Base-by-base conservation (phyloP, 75 land plant species). In the Pinus albicaulis region DNA sequence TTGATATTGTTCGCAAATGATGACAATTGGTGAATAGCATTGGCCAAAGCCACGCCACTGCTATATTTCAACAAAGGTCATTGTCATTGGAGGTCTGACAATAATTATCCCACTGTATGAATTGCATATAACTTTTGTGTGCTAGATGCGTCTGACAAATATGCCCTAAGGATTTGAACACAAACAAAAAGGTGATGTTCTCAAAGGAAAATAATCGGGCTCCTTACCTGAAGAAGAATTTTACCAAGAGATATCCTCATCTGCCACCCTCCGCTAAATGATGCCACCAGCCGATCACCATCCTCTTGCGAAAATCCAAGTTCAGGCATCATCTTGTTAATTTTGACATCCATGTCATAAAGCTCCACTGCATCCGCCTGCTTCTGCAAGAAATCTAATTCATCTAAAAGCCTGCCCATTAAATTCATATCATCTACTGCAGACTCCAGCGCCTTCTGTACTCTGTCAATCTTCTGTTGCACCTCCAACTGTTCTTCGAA, bases 201-300 rank as follows among this genome's bases (percentile, higher is more conserved):
- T 68, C 52, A 68, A 68, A 23, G 41, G 34, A 15, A 17, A 8
- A 19, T 17, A 64, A 34, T 19, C 41, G 10, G 26, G 28, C 17
- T 63, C 17, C 53, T 20, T 55, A 95, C 98, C 92, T 93, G 97
- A 59, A 96, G 89, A 16, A 96, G 77, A 58, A 96, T 96, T 80
- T 96, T 96, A n/a, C 99, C 99, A 22, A 96, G 91, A 19, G 95
- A 95, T 86, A 96, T 96, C 72, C 99, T 90, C 99, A 96, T 96
- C 81, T 96, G 99, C 99, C 99, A 96, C 24, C 99, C 99, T n/a
- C 98, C 82, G 82, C 99, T 96, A 75, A 90, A 96, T 0, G 95
- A 86, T 3, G 95, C 92, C 36, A 96, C 99, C 58, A 96, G 73
- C 74, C 90, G 80, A 61, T 96, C 99, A 26, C 74, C 72, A 77